A percentile compares a stretch with the other conserved stretches of the same genome.
Evolutionary conservation across 31 red algal genomes (phyloP).

Genomic region (Porphyra umbilicalis): DNA sequence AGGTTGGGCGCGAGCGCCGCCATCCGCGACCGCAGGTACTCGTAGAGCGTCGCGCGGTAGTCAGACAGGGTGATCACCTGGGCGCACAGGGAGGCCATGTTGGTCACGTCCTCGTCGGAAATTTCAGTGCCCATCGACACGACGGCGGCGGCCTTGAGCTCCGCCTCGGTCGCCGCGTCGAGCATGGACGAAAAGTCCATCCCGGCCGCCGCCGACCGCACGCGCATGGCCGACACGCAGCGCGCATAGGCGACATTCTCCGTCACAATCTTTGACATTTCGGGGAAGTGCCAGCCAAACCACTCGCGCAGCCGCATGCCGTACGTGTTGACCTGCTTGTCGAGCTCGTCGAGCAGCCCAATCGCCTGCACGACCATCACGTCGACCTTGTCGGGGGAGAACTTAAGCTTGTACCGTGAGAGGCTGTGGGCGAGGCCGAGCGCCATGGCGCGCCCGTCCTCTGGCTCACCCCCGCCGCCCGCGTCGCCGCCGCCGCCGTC

Average conservation of each 20-base stretch:
- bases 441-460: slow-evolving; percentile 65
- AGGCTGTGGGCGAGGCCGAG: slow-evolving; percentile 94
- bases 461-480: slow-evolving; percentile 25
- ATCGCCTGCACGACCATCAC: slow-evolving; percentile 97
- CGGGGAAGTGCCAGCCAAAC: slow-evolving; percentile 99
- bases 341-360: slow-evolving; percentile 87
- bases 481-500: slow-evolving; percentile 7
- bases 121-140: slow-evolving; percentile 99
- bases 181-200: slow-evolving; percentile 68
- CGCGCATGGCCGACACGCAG: slow-evolving; percentile 75
- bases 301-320: slow-evolving; percentile 97
- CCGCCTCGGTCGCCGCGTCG: slow-evolving; percentile 41
- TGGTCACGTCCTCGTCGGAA: slow-evolving; percentile 86
- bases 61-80: slow-evolving; percentile 86
- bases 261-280: slow-evolving; percentile 83
- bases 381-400: slow-evolving; percentile 97
- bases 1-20: slow-evolving; percentile 94
- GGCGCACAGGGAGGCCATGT: slow-evolving; percentile 68
- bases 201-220: slow-evolving; percentile 41
- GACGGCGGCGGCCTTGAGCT: slow-evolving; percentile 78
- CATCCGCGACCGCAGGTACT: slow-evolving; percentile 95
- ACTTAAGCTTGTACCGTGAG: slow-evolving; percentile 98
- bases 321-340: slow-evolving; percentile 99
- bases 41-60: slow-evolving; percentile 77
- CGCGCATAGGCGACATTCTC: slow-evolving; percentile 88